Base-by-base conservation (phyloP, 805 yeast genomes). In the Saccharomyces paradoxus region DNA sequence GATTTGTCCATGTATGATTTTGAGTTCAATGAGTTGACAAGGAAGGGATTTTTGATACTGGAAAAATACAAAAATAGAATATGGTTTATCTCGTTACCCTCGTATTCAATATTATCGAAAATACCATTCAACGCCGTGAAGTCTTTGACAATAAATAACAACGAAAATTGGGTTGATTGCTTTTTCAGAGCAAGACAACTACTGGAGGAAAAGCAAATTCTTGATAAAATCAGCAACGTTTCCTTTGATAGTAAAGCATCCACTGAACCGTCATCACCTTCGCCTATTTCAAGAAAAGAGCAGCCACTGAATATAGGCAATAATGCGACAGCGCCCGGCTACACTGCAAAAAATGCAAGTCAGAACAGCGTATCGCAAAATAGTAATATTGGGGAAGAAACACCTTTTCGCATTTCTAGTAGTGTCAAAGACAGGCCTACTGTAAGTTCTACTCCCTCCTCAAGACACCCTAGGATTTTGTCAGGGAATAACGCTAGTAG, bases 1-100 rank as follows among this genome's bases (percentile, higher is more conserved):
- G 74, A 80, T 59, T 81, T 86, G 53, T 87, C 87, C 63, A 82
- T 87, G 84, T 87, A 86, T 65, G 92, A 86, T 68, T 86, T 84
- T 68, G 92, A 86, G 65, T 86, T 87, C 68, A 84, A 82, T 58
- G 87, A 82, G 55, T 72, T 69, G 21, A 74, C 74, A 6, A 74
- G 74, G 26, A 77, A 74, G 53, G 94, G 92, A 0, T 85, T 80
- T 61, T 71, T 86, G 49, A 83, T 85, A 12, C 63, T 86, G 29
- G 91, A 86, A 62, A 72, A 84, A 60, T 75, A 80, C 59, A 78
- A 77, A 56, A 74, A 77, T 53, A 82, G 81, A 48, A 80, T 79
- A 55, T 73, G 86, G 71, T 77, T 84, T 6, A 82, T 85, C 54
- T 72, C 86, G 47, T 67, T 74, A 62, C 71, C 83, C 70, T 53